These are phyloP conservation scores for Yamadazyma insecticola DNA, from an alignment of 805 yeast species.

Conservation along the genomic window DNA sequence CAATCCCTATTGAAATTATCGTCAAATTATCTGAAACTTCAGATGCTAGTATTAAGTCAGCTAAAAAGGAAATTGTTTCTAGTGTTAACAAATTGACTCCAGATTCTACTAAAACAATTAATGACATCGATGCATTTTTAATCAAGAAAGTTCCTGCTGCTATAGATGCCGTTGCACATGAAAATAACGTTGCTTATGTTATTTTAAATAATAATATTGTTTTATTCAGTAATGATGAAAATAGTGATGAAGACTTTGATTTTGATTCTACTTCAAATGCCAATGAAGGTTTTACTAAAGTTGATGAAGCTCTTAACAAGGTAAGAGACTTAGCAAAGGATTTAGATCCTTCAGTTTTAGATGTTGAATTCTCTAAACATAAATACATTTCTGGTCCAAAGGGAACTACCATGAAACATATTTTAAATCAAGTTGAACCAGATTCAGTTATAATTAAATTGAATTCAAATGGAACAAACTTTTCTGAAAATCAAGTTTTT, in stretches of 20 bases:
- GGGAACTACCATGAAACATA: slow-evolving; percentile 50
- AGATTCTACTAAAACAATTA: slow-evolving; percentile 48
- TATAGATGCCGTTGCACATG: slow-evolving; percentile 38
- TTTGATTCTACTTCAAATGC: slow-evolving; percentile 67
- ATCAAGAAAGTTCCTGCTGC: slow-evolving; percentile 39
- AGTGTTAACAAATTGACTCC: slow-evolving; percentile 74
- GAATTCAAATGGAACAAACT: slow-evolving; percentile 29
- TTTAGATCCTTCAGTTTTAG: slow-evolving; percentile 48
- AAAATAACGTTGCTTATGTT: slow-evolving; percentile 51
- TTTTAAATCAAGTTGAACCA: slow-evolving; percentile 32
- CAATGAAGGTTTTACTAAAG: slow-evolving; percentile 55
- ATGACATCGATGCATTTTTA: slow-evolving; percentile 66
- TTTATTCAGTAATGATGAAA: slow-evolving; percentile 49
- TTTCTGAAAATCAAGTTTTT: slow-evolving; percentile 47
- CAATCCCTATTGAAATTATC: slow-evolving; percentile 60
- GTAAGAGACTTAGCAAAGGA: slow-evolving; percentile 56
- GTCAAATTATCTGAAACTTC: slow-evolving; percentile 40
- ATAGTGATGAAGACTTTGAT: slow-evolving; percentile 24
- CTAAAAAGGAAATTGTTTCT: slow-evolving; percentile 69
- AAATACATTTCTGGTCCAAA: slow-evolving; percentile 56
- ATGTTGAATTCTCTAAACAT: slow-evolving; percentile 54
- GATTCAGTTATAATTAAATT: slow-evolving; percentile 45
- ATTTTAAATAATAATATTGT: slow-evolving; percentile 53
- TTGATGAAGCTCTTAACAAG: slow-evolving; percentile 49
- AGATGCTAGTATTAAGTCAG: slow-evolving; percentile 46